A percentile compares a stretch with the other conserved stretches of the same genome.
Conservation (phyloP, 2,329 filamentous ascomycete genomes). For the Lomentospora prolificans region DNA sequence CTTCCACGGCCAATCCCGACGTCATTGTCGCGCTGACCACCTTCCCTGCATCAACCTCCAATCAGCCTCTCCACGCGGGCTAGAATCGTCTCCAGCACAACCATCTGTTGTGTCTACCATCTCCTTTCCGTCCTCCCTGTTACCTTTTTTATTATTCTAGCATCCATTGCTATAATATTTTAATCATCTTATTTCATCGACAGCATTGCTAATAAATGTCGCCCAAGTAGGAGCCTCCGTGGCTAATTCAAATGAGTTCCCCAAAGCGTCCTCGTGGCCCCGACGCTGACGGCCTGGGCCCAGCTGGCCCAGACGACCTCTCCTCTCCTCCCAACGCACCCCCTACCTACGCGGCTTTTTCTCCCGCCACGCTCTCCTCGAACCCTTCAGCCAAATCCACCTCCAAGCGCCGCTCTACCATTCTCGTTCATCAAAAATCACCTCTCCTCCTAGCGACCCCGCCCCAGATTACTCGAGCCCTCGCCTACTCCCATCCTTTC, state of each 20-base stretch:
- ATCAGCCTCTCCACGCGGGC: not conserved
- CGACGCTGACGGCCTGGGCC: constrained; percentile 9
- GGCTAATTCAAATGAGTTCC: constrained; percentile 14
- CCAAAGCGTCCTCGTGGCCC: constrained; percentile 9
- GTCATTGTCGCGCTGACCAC: not conserved
- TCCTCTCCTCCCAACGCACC: constrained; percentile 28
- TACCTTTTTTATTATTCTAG: not conserved
- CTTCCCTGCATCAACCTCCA: constrained; percentile 6
- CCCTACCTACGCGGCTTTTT: constrained; percentile 83
- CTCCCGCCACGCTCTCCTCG: constrained; percentile 67
- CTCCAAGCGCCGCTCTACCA: constrained; percentile 65
- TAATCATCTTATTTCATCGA: not conserved
- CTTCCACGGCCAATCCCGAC: constrained; percentile 2
- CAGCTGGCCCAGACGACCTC: constrained; percentile 8
- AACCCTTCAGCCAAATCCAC: constrained; percentile 35
- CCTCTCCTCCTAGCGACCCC: constrained; percentile 87
- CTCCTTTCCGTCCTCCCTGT: not conserved
- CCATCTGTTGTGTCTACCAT: not conserved
- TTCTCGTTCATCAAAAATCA: constrained; percentile 94
- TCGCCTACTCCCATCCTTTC: constrained; percentile 94
- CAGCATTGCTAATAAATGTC: not conserved
- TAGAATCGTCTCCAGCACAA: not conserved
- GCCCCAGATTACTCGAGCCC: constrained; percentile 83
- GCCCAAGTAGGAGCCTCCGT: constrained; percentile 11
- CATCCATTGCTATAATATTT: not conserved